A percentile compares a stretch with the other conserved stretches of the same genome.
These are phyloP conservation scores for Collybia nuda DNA, from an alignment of 768 basidiomycete genomes.

Conservation along the genomic window DNA sequence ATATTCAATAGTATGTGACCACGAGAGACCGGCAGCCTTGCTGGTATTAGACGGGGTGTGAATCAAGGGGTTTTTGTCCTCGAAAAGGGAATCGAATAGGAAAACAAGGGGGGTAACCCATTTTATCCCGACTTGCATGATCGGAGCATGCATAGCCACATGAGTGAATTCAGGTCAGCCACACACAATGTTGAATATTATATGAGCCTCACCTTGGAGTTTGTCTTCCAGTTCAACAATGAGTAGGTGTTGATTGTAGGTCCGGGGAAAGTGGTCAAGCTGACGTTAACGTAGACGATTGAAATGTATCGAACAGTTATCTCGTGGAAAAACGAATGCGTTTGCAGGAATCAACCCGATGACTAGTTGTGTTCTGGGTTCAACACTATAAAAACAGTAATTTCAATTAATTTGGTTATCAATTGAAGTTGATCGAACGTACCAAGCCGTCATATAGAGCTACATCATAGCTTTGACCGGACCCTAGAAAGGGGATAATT, in stretches of 20 bases:
- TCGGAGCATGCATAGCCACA: conserved; percentile 69
- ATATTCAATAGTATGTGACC: conserved; percentile 63
- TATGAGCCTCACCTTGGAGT: conserved; percentile 37
- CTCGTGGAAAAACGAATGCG: neutral
- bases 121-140: conserved; percentile 62
- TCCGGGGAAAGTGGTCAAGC: conserved; percentile 42
- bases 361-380: conserved; percentile 36
- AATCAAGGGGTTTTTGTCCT: conserved; percentile 25
- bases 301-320: neutral
- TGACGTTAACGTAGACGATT: conserved; percentile 19
- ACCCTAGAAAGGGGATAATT: conserved; percentile 40
- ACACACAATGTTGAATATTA: too few relatives aligned
- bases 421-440: too few relatives aligned
- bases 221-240: conserved; percentile 37
- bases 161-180: neutral
- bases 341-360: conserved; percentile 32
- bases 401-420: conserved; percentile 21
- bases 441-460: conserved; percentile 46
- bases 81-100: conserved; percentile 20
- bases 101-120: too few relatives aligned
- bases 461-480: conserved; percentile 43
- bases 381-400: too few relatives aligned
- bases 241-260: conserved; percentile 41
- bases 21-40: conserved; percentile 44
- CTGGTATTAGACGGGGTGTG: conserved; percentile 44